Percentiles rank a stretch among this genome's conserved stretches.
Conservation (phyloP, 2,329 filamentous ascomycete species). For the Diaporthe caulivora region DNA sequence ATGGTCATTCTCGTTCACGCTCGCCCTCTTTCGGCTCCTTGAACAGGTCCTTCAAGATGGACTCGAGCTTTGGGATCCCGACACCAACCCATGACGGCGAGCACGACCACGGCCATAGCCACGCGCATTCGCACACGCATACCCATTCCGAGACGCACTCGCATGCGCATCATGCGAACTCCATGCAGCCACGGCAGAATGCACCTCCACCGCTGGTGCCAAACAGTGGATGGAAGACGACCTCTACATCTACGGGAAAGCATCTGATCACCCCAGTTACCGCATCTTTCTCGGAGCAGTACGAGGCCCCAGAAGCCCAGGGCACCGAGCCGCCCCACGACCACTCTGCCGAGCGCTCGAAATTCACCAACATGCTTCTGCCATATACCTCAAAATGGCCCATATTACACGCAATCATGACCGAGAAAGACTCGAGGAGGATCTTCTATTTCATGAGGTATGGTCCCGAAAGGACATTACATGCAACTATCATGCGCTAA, state of each 20-base stretch:
- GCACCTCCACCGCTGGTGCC: slow-evolving; percentile 48
- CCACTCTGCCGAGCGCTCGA: slow-evolving; percentile 67
- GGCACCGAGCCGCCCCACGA: slow-evolving; percentile 46
- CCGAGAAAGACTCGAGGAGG: slow-evolving; percentile 90
- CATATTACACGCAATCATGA: slow-evolving; percentile 85
- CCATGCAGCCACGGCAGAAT: slow-evolving; percentile 50
- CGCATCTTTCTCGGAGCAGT: slow-evolving; percentile 47
- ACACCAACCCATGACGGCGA: slow-evolving; percentile 49
- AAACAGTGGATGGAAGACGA: slow-evolving; percentile 56
- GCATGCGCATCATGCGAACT: slow-evolving; percentile 50
- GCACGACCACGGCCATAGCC: slow-evolving; percentile 48
- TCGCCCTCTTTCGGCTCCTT: slow-evolving; percentile 55
- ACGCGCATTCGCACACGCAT: slow-evolving; percentile 50
- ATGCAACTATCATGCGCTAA: slow-evolving; percentile 14
- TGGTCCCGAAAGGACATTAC: slow-evolving; percentile 47
- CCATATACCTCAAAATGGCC: slow-evolving; percentile 77
- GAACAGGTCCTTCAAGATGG: slow-evolving; percentile 49
- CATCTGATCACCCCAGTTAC: slow-evolving; percentile 51
- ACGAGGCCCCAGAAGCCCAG: slow-evolving; percentile 46
- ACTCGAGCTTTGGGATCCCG: slow-evolving; percentile 48
- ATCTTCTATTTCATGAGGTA: slow-evolving; percentile 98
- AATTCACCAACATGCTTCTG: slow-evolving; percentile 80
- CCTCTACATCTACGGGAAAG: slow-evolving; percentile 56
- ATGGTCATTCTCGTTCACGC: slow-evolving; percentile 55
- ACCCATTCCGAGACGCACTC: slow-evolving; percentile 47